Conservation (phyloP, 441 rosid species). For the Adansonia rubrostipa region DNA sequence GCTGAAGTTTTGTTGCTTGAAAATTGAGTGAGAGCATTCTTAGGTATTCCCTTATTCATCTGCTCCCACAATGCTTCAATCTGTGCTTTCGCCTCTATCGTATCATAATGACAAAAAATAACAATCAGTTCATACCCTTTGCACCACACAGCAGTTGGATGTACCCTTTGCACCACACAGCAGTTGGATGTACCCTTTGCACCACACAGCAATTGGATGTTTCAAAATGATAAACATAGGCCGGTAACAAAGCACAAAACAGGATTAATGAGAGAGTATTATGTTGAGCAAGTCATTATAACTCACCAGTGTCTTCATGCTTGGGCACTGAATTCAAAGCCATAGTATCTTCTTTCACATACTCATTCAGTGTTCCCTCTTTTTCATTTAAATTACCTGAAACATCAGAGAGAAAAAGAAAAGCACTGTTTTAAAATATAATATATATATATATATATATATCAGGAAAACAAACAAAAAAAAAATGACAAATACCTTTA, state of each 20-base stretch:
- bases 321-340: neutral
- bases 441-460: too few relatives aligned
- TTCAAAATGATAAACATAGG: neutral
- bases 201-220: neutral
- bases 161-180: neutral
- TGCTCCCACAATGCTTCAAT: constrained; percentile 68
- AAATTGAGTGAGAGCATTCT: constrained; percentile 32
- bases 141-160: constrained; percentile 1
- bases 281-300: neutral
- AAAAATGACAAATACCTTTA: neutral
- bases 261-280: neutral
- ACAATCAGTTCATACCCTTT: constrained; percentile 9
- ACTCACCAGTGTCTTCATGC: constrained; percentile 32
- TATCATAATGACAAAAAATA: constrained; percentile 19
- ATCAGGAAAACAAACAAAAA: neutral
- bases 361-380: constrained; percentile 35
- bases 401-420: neutral
- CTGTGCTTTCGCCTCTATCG: constrained; percentile 44
- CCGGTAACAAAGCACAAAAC: neutral
- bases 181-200: too few relatives aligned
- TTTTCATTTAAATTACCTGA: constrained; percentile 26
- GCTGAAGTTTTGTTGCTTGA: constrained; percentile 38
- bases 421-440: too few relatives aligned
- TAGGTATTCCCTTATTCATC: constrained; percentile 58
- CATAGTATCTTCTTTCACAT: constrained; percentile 27